Conservation (phyloP, 106 monocot genomes). For the Allium fistulosum region DNA sequence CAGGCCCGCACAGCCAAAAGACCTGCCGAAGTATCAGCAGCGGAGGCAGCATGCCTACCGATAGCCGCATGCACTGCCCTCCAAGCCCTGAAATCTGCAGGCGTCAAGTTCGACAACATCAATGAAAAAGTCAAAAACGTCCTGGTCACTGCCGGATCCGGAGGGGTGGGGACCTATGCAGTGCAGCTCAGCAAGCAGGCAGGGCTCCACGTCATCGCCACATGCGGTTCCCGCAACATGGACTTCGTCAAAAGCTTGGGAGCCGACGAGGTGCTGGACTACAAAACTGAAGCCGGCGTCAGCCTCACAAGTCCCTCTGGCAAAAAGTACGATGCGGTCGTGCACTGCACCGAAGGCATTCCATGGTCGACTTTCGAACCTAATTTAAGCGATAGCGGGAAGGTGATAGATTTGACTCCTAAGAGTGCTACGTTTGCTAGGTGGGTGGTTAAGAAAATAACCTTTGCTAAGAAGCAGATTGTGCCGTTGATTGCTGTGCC, state of each 20-base stretch:
- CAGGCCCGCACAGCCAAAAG: conserved; percentile 15
- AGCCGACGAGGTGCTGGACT: conserved; percentile 46
- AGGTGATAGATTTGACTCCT: conserved; percentile 29
- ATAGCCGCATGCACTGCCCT: conserved; percentile 42
- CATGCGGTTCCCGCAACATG: conserved; percentile 38
- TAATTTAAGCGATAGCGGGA: conserved; percentile 17
- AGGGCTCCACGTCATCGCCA: conserved; percentile 30
- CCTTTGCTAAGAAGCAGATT: conserved; percentile 23
- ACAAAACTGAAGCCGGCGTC: conserved; percentile 31
- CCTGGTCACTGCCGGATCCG: conserved; percentile 48
- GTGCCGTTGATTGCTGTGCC: conserved; percentile 10
- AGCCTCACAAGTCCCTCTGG: conserved; percentile 33
- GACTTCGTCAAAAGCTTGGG: conserved; percentile 33
- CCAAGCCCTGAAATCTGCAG: conserved; percentile 17
- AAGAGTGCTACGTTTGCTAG: not conserved
- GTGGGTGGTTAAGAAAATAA: conserved; percentile 9
- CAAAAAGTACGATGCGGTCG: conserved; percentile 26
- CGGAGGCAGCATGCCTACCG: conserved; percentile 38
- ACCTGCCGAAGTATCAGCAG: conserved; percentile 38
- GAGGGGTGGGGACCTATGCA: conserved; percentile 44
- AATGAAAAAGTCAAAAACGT: conserved; percentile 22
- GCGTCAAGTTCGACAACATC: conserved; percentile 28
- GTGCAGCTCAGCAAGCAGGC: conserved; percentile 42
- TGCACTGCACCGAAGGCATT: conserved; percentile 18
- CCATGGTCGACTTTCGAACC: conserved; percentile 25